Percentiles rank a stretch among this genome's conserved stretches.
phyloP scores from a whole-genome alignment of 2,329 filamentous ascomycete species.

The Periconia sp. region DNA sequence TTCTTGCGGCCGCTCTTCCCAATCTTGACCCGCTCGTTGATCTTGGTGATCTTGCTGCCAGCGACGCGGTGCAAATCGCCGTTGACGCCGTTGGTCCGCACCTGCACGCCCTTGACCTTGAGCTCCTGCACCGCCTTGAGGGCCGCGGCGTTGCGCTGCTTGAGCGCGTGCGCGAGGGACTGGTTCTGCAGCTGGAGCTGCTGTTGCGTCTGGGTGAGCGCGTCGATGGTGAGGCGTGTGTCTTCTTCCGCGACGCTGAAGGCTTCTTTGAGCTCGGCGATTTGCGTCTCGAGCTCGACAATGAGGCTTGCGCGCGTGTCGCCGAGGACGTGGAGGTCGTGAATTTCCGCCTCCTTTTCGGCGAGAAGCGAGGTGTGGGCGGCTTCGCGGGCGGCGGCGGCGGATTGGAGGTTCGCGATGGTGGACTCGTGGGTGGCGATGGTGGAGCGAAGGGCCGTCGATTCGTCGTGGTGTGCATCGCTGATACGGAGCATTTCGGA shows the following conservation, averaged over 20 bases:
- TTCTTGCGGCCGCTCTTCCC: slow-evolving; percentile 29
- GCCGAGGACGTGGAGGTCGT: slow-evolving; percentile 38
- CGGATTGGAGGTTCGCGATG: slow-evolving; percentile 37
- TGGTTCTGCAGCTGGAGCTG: slow-evolving; percentile 35
- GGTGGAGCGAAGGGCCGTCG: slow-evolving; percentile 38
- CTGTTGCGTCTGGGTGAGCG: slow-evolving; percentile 29
- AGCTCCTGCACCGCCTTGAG: slow-evolving; percentile 35
- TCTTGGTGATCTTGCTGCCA: slow-evolving; percentile 32
- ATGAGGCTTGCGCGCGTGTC: slow-evolving; percentile 37
- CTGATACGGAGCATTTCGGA: slow-evolving; percentile 34
- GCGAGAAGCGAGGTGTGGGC: slow-evolving; percentile 29
- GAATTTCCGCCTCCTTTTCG: slow-evolving; percentile 32
- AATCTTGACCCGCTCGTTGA: slow-evolving; percentile 34
- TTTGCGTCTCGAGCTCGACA: slow-evolving; percentile 28
- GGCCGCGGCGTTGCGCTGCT: slow-evolving; percentile 30
- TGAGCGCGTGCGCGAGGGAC: slow-evolving; percentile 24
- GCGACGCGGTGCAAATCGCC: slow-evolving; percentile 28
- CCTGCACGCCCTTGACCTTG: slow-evolving; percentile 34
- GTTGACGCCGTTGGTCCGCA: slow-evolving; percentile 23
- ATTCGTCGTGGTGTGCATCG: slow-evolving; percentile 28
- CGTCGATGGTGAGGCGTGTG: slow-evolving; percentile 33
- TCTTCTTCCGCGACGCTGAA: slow-evolving; percentile 31
- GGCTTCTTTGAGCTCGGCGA: slow-evolving; percentile 35
- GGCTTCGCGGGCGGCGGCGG: slow-evolving; percentile 19
- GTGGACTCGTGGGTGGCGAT: slow-evolving; percentile 43